A percentile compares a stretch with the other conserved stretches of the same genome.
phyloP scores from a whole-genome alignment of 176 grass and related monocot species.

The Cocos nucifera region DNA sequence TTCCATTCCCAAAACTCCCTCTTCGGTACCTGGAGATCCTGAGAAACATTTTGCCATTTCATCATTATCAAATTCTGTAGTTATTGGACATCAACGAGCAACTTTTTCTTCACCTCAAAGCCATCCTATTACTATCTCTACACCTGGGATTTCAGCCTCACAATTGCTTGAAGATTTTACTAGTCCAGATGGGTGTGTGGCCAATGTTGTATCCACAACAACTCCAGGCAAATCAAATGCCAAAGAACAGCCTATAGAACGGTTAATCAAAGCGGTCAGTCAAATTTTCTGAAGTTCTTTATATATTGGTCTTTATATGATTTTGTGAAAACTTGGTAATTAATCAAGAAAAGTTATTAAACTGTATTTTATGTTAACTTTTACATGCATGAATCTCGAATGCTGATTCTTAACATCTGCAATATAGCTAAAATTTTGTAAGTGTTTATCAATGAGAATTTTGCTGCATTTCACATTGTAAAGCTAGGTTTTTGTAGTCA shows the following conservation, averaged over 20 bases:
- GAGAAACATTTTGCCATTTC: constrained; percentile 58
- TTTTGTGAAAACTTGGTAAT: no score
- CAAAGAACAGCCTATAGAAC: constrained; percentile 73
- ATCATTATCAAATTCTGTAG: constrained; percentile 47
- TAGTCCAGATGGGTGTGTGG: constrained; percentile 55
- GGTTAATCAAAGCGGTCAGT: constrained; percentile 70
- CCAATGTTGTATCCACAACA: constrained; percentile 39
- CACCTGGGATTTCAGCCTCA: constrained; percentile 83
- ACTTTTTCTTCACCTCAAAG: constrained; percentile 34
- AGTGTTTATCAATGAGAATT: no score
- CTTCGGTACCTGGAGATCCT: constrained; percentile 65
- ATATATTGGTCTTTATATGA: no score
- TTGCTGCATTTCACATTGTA: no score
- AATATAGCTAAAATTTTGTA: no score
- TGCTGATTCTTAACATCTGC: no score
- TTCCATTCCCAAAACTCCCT: constrained; percentile 57
- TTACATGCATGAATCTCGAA: no score
- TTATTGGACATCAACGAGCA: constrained; percentile 44
- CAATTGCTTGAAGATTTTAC: constrained; percentile 80
- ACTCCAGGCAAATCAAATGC: constrained; percentile 42
- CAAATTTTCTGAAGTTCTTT: not conserved
- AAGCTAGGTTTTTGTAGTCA: no score
- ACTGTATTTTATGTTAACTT: no score
- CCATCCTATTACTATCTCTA: constrained; percentile 67
- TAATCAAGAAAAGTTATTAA: no score